These are phyloP conservation scores for Coemansia sp. DNA, from an alignment of 192 early-diverging fungal genomes.

Conservation along the genomic window DNA sequence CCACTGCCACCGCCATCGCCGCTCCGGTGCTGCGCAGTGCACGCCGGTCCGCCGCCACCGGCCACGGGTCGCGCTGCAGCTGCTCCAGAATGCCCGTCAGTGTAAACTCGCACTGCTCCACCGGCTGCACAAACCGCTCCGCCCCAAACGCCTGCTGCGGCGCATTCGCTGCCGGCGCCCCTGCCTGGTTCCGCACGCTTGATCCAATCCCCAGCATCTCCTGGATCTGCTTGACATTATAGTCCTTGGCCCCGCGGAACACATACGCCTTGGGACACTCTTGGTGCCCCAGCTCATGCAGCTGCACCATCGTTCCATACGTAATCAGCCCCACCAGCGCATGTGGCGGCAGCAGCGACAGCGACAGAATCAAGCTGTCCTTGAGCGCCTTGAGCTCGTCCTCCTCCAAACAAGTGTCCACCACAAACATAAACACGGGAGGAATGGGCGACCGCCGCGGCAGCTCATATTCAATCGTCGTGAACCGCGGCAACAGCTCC, in stretches of 20 bases:
- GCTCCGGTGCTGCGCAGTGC: constrained; percentile 92
- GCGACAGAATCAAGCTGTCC: constrained; percentile 84
- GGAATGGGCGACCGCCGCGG: constrained; percentile 81
- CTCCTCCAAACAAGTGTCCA: constrained; percentile 95
- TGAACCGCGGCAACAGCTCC: constrained; percentile 87
- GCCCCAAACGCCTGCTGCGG: constrained; percentile 51
- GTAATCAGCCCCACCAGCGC: constrained; percentile 95
- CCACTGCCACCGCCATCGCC: constrained; percentile 88
- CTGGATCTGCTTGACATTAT: constrained; percentile 90
- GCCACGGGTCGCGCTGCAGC: constrained; percentile 97
- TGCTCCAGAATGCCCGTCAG: constrained; percentile 93
- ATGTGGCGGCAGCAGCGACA: constrained; percentile 88
- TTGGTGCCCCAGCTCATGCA: constrained; percentile 93
- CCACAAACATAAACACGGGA: constrained; percentile 94
- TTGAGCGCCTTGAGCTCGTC: constrained; percentile 95
- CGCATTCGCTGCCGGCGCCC: constrained; percentile 24
- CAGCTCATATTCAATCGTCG: constrained; percentile 96
- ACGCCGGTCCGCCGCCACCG: constrained; percentile 84
- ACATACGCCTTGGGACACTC: constrained; percentile 98
- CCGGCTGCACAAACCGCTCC: constrained; percentile 83
- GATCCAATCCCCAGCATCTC: constrained; percentile 90
- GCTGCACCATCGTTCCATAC: constrained; percentile 97
- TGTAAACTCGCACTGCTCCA: constrained; percentile 95
- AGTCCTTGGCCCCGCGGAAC: constrained; percentile 97
- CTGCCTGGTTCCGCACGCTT: constrained; percentile 47